A percentile compares a stretch with the other conserved stretches of the same genome.
phyloP scores from a whole-genome alignment of 2,329 filamentous ascomycete species.

The Fusarium temperatum region DNA sequence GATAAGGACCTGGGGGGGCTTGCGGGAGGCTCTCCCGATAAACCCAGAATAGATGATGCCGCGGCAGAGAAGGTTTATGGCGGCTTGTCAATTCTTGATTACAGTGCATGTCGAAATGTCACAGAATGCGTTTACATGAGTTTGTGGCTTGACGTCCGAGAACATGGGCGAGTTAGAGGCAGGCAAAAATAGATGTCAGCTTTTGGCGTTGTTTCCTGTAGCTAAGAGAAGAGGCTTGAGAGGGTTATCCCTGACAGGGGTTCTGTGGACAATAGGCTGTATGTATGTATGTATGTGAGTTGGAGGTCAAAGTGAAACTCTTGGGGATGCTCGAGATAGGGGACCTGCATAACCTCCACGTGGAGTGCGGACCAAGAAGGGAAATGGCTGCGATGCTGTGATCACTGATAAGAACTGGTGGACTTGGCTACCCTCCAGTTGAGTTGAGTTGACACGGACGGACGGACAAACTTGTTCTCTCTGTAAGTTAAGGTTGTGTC shows the following conservation, averaged over 20 bases:
- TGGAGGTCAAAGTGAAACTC: slow-evolving; percentile 22
- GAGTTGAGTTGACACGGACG: not conserved
- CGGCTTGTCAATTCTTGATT: not conserved
- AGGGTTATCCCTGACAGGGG: slow-evolving; percentile 11
- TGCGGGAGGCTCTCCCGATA: slow-evolving; percentile 6
- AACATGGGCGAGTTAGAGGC: not conserved
- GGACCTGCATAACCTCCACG: slow-evolving; percentile 41
- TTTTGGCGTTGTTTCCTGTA: not conserved
- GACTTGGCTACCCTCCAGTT: not conserved
- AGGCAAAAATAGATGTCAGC: not conserved
- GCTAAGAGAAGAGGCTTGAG: not conserved
- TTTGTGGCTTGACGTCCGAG: slow-evolving; percentile 21
- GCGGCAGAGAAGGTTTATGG: not conserved
- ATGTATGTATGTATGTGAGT: not conserved
- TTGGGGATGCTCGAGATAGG: slow-evolving; percentile 28
- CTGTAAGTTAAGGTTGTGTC: slow-evolving; percentile 13
- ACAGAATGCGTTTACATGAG: not conserved
- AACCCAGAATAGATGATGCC: slow-evolving; percentile 7
- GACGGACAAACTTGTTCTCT: not conserved
- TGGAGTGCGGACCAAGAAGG: slow-evolving; percentile 25
- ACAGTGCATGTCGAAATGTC: not conserved
- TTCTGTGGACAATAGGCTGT: not conserved
- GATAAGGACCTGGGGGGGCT: slow-evolving; percentile 1
- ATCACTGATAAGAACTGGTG: slow-evolving; percentile 4
- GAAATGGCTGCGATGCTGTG: slow-evolving; percentile 14